Conservation (phyloP, 495 filamentous ascomycete species). For the Friedmanniomyces simplex region DNA sequence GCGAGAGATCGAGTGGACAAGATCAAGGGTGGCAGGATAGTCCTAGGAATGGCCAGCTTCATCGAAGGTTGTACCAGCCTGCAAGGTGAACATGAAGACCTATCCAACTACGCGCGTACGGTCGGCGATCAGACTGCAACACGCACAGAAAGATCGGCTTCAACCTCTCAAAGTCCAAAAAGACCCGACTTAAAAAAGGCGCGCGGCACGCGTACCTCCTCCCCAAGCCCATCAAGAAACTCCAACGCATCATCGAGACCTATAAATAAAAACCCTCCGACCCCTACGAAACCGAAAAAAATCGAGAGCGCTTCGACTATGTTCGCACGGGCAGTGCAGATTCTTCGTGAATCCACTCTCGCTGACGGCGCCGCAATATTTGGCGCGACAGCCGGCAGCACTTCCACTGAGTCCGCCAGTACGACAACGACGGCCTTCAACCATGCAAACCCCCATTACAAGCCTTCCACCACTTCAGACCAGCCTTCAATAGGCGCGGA, state of each 20-base stretch:
- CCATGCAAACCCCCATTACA: background rate
- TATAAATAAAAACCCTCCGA: background rate
- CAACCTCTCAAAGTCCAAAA: background rate
- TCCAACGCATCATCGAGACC: background rate
- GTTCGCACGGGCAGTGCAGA: slow-evolving; percentile 1
- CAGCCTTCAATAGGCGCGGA: background rate
- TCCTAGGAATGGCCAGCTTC: slow-evolving; percentile 8
- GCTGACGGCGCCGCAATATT: slow-evolving; percentile 5
- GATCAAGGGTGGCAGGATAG: slow-evolving; percentile 1
- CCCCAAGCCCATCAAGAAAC: background rate
- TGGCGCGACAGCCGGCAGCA: background rate
- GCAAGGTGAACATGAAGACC: background rate
- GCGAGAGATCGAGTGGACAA: slow-evolving; percentile 18
- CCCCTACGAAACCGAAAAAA: background rate
- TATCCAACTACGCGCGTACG: background rate
- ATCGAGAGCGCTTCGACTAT: background rate
- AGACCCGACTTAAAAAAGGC: background rate
- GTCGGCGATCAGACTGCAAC: background rate
- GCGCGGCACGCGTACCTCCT: background rate
- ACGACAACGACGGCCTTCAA: background rate
- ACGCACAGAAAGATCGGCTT: background rate
- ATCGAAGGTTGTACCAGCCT: slow-evolving; percentile 3
- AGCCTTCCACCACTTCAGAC: background rate
- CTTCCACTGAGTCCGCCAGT: background rate
- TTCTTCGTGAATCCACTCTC: slow-evolving; percentile 4